Evolutionary conservation across 176 grass and related monocot species (phyloP), one percentile per base, ranked within the genome.

Genomic region (Oryza rufipogon): DNA sequence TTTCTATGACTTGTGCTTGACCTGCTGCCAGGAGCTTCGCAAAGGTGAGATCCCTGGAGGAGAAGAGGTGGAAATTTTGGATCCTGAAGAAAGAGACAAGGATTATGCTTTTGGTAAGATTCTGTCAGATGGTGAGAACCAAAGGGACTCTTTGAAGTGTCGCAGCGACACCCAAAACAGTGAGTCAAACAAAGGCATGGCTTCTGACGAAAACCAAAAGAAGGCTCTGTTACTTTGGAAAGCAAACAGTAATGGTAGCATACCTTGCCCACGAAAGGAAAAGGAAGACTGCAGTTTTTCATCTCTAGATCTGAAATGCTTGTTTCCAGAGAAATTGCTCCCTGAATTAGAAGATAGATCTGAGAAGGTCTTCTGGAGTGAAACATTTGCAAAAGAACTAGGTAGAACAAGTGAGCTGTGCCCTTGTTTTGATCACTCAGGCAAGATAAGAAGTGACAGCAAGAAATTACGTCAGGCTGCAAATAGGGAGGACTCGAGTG

Each of bases 251-350:
- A 80, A 97, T 83, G 91, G 92, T 70, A 91, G 87, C 76, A 93
- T 95, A 88, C 91, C 91, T 82, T 98, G 95, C 73, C 92, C 91
- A 66, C 92, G 87, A 54, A 86, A 87, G 60, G 82, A 90, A 70
- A 46, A 88, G 4, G 89, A 87, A 33, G 95, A 91, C 10, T 98
- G 95, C 34, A 69, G 83, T 66, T 23, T 30, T 73, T 80, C 82
- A 70, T 30, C 81, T 74, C 49, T 98, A 70, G 79, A 91, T 9
- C 82, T 89, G 80, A 91, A 93, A 74, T 88, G 79, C 70, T 63
- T 95, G 71, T 80, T 91, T 82, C 54, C 66, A 1, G 92, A 91
- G 77, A 76, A 89, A 14, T 81, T 84, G 45, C 75, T 92, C 25
- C 32, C 73, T 69, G 81, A 78, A 17, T 42, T 97, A 34, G 77